A percentile compares a stretch with the other conserved stretches of the same genome.
phyloP scores from a whole-genome alignment of 2,329 filamentous ascomycete species.

The Cladosporium colombiae region DNA sequence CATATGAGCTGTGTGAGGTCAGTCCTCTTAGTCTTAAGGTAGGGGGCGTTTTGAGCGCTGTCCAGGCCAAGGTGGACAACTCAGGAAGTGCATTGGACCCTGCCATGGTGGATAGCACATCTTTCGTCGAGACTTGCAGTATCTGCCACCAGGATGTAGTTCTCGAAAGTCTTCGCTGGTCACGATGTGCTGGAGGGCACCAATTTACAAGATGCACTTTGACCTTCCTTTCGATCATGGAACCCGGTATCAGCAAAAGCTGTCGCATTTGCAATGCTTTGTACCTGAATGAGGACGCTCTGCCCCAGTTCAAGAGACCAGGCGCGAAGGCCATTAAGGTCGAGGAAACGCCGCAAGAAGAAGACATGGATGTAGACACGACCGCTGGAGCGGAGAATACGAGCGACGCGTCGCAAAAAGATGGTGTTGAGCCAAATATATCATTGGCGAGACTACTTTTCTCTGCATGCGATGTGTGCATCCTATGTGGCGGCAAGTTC shows the following conservation, averaged over 20 bases:
- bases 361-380: not conserved
- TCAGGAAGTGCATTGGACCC: slow-evolving; percentile 5
- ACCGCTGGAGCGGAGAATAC: not conserved
- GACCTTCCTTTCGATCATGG: slow-evolving; percentile 57
- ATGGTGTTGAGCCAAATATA: slow-evolving; percentile 23
- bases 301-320: slow-evolving; percentile 7
- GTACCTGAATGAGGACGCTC: slow-evolving; percentile 48
- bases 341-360: slow-evolving; percentile 14
- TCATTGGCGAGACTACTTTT: slow-evolving; percentile 38
- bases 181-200: slow-evolving; percentile 54
- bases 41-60: not conserved
- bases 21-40: slow-evolving; percentile 8
- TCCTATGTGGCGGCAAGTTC: slow-evolving; percentile 43
- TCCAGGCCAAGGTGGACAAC: not conserved
- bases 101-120: slow-evolving; percentile 20
- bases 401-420: not conserved
- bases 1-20: not conserved
- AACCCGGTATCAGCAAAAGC: slow-evolving; percentile 54
- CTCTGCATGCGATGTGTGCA: slow-evolving; percentile 38
- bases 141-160: slow-evolving; percentile 52
- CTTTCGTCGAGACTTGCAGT: slow-evolving; percentile 50
- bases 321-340: slow-evolving; percentile 21
- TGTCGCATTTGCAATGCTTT: slow-evolving; percentile 55
- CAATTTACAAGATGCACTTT: slow-evolving; percentile 56
- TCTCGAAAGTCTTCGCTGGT: slow-evolving; percentile 50